These are phyloP conservation scores for Nannizziopsis arthrosporioides DNA, from an alignment of 2,329 filamentous ascomycete genomes.

Conservation along the genomic window DNA sequence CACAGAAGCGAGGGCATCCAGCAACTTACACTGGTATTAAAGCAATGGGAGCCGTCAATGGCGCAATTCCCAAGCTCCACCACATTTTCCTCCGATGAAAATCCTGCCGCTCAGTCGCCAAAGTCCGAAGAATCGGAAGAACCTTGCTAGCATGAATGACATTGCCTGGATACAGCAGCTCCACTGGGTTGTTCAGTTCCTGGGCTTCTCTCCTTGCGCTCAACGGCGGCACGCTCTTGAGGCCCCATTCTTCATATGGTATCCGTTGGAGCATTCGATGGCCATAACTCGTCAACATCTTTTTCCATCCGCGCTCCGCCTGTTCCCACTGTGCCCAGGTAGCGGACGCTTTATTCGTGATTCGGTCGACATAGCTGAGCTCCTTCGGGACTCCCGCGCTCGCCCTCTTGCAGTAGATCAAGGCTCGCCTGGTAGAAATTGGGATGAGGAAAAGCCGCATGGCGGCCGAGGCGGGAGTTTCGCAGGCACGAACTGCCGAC, in stretches of 20 bases:
- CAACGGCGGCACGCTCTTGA: slow-evolving; percentile 85
- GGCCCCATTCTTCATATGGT: slow-evolving; percentile 92
- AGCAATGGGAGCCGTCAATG: slow-evolving; percentile 69
- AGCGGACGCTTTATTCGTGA: slow-evolving; percentile 57
- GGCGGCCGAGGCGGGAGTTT: background rate
- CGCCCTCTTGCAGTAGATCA: slow-evolving; percentile 81
- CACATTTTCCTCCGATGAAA: slow-evolving; percentile 66
- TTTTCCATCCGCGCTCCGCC: slow-evolving; percentile 76
- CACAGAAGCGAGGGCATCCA: background rate
- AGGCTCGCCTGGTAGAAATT: slow-evolving; percentile 76
- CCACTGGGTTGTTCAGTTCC: slow-evolving; percentile 53
- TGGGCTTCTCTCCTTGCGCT: slow-evolving; percentile 54
- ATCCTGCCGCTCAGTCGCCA: slow-evolving; percentile 69
- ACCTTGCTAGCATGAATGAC: slow-evolving; percentile 56
- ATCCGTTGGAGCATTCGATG: slow-evolving; percentile 78
- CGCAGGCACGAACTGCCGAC: background rate
- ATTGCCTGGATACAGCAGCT: slow-evolving; percentile 56
- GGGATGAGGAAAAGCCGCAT: slow-evolving; percentile 95
- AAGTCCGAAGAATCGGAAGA: slow-evolving; percentile 49
- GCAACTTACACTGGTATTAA: slow-evolving; percentile 66
- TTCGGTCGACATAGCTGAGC: slow-evolving; percentile 54
- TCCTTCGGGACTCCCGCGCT: slow-evolving; percentile 44
- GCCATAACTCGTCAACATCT: slow-evolving; percentile 70
- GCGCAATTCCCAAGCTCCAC: slow-evolving; percentile 73
- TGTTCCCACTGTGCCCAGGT: slow-evolving; percentile 84